phyloP scores from a whole-genome alignment of 768 basidiomycete species.

The Suillus placidus region DNA sequence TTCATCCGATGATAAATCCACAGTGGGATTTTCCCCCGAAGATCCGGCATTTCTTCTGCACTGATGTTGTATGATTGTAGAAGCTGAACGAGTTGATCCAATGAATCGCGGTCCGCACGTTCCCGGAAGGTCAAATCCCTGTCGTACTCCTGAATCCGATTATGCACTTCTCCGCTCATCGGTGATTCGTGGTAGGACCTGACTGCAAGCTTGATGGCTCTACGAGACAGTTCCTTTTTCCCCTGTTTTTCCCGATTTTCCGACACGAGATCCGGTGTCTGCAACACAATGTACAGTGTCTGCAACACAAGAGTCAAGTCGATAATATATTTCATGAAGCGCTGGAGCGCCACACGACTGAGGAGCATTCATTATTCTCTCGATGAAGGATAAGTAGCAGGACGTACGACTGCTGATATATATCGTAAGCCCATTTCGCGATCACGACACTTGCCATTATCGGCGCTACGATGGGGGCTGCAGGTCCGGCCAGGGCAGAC shows the following conservation, averaged over 20 bases:
- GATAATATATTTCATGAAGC: slow-evolving; percentile 29
- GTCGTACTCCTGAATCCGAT: neutral
- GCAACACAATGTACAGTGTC: slow-evolving; percentile 15
- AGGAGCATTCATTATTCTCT: neutral
- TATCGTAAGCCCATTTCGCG: slow-evolving; percentile 2
- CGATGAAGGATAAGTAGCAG: neutral
- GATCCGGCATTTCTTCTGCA: neutral
- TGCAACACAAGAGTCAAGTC: slow-evolving; percentile 30
- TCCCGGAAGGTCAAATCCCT: neutral
- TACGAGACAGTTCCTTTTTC: neutral
- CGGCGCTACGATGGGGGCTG: neutral
- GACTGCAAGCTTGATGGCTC: neutral
- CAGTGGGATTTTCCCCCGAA: neutral
- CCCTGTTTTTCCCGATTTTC: neutral
- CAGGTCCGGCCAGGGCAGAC: neutral
- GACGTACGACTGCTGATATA: slow-evolving; percentile 2
- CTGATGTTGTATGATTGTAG: neutral
- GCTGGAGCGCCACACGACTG: slow-evolving; percentile 13
- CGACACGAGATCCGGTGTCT: too few relatives aligned
- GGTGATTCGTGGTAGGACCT: neutral
- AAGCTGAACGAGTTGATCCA: neutral
- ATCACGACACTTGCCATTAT: neutral
- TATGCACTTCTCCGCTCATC: neutral
- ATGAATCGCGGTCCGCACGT: neutral
- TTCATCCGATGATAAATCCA: neutral